Evolutionary conservation across 2,329 filamentous ascomycete genomes (phyloP).

Genomic region (Diaporthe sp.): DNA sequence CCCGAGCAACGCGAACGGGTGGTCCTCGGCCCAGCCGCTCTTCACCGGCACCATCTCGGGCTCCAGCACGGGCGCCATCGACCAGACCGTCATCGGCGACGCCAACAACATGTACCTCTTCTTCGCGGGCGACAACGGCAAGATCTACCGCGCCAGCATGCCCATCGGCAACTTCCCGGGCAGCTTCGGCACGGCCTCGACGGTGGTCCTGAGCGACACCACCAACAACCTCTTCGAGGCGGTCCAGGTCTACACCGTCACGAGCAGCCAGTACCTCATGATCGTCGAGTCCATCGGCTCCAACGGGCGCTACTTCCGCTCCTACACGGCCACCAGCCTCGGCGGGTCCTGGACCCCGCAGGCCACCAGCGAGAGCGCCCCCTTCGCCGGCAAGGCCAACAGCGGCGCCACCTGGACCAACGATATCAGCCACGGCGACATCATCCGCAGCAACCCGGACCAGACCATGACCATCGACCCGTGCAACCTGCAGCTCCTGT

Average conservation of each 20-base stretch:
- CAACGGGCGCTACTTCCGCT: constrained; percentile 74
- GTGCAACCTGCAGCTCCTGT: constrained; percentile 75
- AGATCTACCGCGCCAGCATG: constrained; percentile 75
- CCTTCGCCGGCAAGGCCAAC: constrained; percentile 77
- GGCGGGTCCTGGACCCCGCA: constrained; percentile 70
- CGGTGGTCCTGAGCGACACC: constrained; percentile 64
- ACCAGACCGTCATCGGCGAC: constrained; percentile 75
- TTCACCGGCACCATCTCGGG: constrained; percentile 67
- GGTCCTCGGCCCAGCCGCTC: constrained; percentile 66
- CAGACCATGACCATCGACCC: constrained; percentile 74
- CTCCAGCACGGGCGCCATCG: constrained; percentile 68
- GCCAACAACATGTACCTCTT: constrained; percentile 74
- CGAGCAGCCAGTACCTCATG: constrained; percentile 72
- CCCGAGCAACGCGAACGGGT: constrained; percentile 68
- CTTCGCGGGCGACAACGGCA: constrained; percentile 76
- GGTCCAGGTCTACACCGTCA: constrained; percentile 73
- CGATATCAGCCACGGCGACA: constrained; percentile 75
- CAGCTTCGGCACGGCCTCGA: constrained; percentile 65
- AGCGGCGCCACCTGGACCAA: constrained; percentile 75
- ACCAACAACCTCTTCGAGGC: constrained; percentile 73
- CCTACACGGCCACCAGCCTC: constrained; percentile 71
- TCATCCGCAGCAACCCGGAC: constrained; percentile 67
- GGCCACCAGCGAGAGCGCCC: constrained; percentile 65
- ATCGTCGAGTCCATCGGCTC: constrained; percentile 73
- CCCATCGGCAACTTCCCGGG: constrained; percentile 72